A percentile compares a stretch with the other conserved stretches of the same genome.
Evolutionary conservation across 78 protist genomes (phyloP).

Genomic region (Isochrysis galbana): DNA sequence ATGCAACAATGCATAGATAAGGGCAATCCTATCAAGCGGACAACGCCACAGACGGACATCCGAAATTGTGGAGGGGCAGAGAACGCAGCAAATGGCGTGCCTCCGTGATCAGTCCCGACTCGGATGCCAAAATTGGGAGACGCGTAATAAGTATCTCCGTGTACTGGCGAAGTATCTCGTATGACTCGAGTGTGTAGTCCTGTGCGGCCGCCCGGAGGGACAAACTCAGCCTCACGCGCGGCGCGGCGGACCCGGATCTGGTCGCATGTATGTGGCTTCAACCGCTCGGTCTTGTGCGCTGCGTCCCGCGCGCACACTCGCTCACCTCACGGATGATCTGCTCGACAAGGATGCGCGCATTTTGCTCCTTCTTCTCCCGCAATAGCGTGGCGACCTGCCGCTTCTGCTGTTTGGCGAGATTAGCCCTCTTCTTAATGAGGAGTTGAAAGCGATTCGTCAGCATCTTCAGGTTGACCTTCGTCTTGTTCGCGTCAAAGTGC

Average conservation of each 20-base stretch:
- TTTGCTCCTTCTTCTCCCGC: not conserved
- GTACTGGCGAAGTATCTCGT: not conserved
- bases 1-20: too few species aligned
- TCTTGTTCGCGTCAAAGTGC: not conserved
- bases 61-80: not conserved
- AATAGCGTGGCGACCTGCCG: not conserved
- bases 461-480: conserved; percentile 19
- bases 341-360: conserved; percentile 1
- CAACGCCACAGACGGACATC: not conserved
- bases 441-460: not conserved
- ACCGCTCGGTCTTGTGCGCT: too few species aligned
- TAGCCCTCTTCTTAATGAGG: not conserved
- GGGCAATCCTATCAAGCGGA: too few species aligned
- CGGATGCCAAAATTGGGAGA: not conserved
- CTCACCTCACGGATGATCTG: conserved; percentile 16
- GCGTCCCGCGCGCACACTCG: too few species aligned
- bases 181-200: conserved; percentile 11
- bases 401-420: not conserved
- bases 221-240: too few species aligned
- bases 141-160: not conserved
- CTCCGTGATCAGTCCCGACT: too few species aligned
- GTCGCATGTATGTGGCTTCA: too few species aligned
- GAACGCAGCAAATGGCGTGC: too few species aligned
- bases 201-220: not conserved
- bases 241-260: too few species aligned